Evolutionary conservation across 345 rosid species (phyloP), one percentile per base, ranked within the genome.

Genomic region (Barbarea vulgaris): DNA sequence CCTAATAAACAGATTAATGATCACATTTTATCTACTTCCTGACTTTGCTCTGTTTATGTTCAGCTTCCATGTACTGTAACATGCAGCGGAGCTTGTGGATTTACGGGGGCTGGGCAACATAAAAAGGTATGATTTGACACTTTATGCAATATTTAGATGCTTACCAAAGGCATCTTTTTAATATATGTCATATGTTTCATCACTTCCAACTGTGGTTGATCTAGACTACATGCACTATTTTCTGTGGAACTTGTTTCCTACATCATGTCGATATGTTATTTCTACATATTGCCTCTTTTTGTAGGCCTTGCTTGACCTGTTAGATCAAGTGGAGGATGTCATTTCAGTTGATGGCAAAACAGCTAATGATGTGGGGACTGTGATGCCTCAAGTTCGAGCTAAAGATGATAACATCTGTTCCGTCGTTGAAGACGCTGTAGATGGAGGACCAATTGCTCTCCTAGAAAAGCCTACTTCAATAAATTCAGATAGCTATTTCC

Each of bases 281-380:
- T 69, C n/a, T 42, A 34, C 28, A 64, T 50, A 67, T 65, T 53
- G 14, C 70, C 50, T 66, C 51, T 69, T 74, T 63, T 58, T 55
- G 57, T 58, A 95, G 97, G 89, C 91, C 67, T 85, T 95, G 85
- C 88, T 95, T 67, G 96, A 92, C 75, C 86, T 95, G 63, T 80
- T 95, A 69, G 93, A 92, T 85, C 97, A 92, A 85, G 96, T 95
- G 50, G 91, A 90, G 86, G 96, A 90, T 83, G 99, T 83, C 79
- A 87, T 92, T 69, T 86, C 89, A 66, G 83, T 81, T 61, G 97
- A 92, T 57, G 96, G 83, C 48, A 78, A 84, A 75, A 78, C 75
- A 46, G 66, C 81, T 54, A 66, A 48, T 63, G 80, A 67, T 34
- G 79, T 72, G 52, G 80, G 75, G 76, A 67, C 70, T 62, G 60